A percentile compares a stretch with the other conserved stretches of the same genome.
These are phyloP conservation scores for Gossypium thurberi DNA, from an alignment of 345 rosid species.

Conservation along the genomic window DNA sequence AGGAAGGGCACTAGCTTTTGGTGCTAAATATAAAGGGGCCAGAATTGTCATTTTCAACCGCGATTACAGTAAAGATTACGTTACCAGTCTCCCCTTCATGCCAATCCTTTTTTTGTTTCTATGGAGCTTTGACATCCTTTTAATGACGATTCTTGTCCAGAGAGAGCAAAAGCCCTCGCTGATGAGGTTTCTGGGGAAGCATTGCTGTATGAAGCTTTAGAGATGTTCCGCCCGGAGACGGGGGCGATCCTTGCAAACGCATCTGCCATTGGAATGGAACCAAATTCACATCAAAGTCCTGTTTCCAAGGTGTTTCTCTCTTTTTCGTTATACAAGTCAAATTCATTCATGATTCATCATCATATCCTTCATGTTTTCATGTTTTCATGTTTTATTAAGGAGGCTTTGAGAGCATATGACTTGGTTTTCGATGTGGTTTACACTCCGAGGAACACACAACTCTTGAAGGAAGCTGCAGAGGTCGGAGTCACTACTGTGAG, in stretches of 20 bases:
- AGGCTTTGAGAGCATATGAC: constrained; percentile 24
- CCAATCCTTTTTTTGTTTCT: background rate
- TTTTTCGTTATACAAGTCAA: background rate
- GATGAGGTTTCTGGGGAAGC: constrained; percentile 30
- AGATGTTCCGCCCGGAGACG: constrained; percentile 20
- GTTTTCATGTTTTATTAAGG: constrained; percentile 20
- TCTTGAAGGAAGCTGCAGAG: constrained; percentile 27
- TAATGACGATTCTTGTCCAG: constrained; percentile 3
- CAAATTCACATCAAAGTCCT: constrained; percentile 21
- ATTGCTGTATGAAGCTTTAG: constrained; percentile 19
- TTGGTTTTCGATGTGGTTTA: constrained; percentile 30
- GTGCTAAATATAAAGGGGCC: constrained; percentile 24
- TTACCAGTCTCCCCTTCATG: background rate
- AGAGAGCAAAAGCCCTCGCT: constrained; percentile 27
- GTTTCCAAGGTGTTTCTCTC: constrained; percentile 18
- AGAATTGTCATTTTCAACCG: constrained; percentile 26
- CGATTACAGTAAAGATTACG: constrained; percentile 14
- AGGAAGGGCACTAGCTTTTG: constrained; percentile 31
- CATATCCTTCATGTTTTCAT: constrained; percentile 1
- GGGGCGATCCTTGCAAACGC: constrained; percentile 29
- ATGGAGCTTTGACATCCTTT: background rate
- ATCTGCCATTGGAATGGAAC: constrained; percentile 30
- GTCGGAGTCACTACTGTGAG: constrained; percentile 24
- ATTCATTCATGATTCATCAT: background rate
- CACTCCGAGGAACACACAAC: constrained; percentile 29